These are phyloP conservation scores for Favolaschia claudopus DNA, from an alignment of 768 basidiomycete genomes.

Conservation along the genomic window DNA sequence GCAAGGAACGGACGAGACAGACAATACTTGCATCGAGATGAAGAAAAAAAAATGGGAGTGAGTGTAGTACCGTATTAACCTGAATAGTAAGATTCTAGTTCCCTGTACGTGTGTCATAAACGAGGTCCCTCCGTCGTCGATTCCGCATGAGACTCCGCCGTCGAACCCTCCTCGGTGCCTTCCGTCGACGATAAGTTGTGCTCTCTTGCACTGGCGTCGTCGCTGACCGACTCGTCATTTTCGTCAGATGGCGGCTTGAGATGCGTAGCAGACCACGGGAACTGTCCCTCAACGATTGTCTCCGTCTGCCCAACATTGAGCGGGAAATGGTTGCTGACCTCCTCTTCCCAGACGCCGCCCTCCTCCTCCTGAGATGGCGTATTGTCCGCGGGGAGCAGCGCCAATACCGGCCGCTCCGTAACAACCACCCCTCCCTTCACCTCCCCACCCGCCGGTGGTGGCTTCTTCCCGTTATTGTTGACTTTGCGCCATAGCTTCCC, in stretches of 20 bases:
- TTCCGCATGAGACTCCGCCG: not conserved
- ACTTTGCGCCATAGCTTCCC: slow-evolving; percentile 62
- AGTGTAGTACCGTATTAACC: no score
- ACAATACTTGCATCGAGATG: no score
- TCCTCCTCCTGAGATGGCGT: slow-evolving; percentile 30
- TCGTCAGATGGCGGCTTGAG: slow-evolving; percentile 8
- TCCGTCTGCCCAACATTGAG: slow-evolving; percentile 25
- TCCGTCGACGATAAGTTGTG: slow-evolving; percentile 13
- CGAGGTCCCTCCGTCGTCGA: not conserved
- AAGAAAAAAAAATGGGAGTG: no score
- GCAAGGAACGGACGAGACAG: no score
- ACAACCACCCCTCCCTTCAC: slow-evolving; percentile 24
- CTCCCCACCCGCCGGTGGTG: slow-evolving; percentile 22
- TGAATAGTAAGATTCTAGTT: not conserved
- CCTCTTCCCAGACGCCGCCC: slow-evolving; percentile 37
- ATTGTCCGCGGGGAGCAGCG: slow-evolving; percentile 20
- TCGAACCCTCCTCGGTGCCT: slow-evolving; percentile 20
- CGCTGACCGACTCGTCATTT: slow-evolving; percentile 10
- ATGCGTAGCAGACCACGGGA: slow-evolving; percentile 19
- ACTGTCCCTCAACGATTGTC: slow-evolving; percentile 24
- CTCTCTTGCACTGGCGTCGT: slow-evolving; percentile 17
- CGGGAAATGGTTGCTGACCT: slow-evolving; percentile 36
- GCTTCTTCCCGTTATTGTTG: slow-evolving; percentile 47
- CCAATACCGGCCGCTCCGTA: slow-evolving; percentile 24
- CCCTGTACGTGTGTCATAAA: no score